Base-by-base conservation (phyloP, 192 early-diverging fungal species). In the Irineochytrium annulatum region DNA sequence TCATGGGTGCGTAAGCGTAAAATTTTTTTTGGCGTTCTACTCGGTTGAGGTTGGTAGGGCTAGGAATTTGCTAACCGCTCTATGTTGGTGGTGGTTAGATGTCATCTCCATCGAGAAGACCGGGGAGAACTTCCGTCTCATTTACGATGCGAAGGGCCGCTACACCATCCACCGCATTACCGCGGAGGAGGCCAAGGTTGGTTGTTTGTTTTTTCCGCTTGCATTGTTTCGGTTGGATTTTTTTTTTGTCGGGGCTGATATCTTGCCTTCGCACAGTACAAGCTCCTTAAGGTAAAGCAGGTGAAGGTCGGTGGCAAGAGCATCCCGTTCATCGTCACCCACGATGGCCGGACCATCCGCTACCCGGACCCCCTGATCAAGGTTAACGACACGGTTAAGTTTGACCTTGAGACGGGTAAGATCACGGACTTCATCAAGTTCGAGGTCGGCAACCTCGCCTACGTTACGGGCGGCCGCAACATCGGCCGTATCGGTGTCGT, bases 141-240 rank as follows among this genome's bases (percentile, higher is more conserved):
- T 99, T 77, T 97, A 93, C 84, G 97, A 99, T 82, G 84, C 85
- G 80, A 99, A 99, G 89, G 97, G 97, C 62, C 94, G 95, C 67
- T 99, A 97, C 87, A 90, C 92, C 63, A 92, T 99, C 78, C 97
- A 99, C 87, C 90, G 93, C 77, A 97, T 99, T 78, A 91, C 89
- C 55, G 89, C 83, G 35, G 94, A 97, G 74, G 97, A 99, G 82
- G 90, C 91, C 81, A 90, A 93, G 82, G 67, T 68, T 14, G 17
- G 37, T 34, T 52, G 6, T 13, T 28, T 49, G 14, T 51, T 30
- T 13, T 55, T 8, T 55, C 22, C 17, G 8, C 26, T 49, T 49
- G 46, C 26, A 24, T 49, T 24, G 13, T 22, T 8, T 49, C 46
- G 46, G n/a, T 8, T 24, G 22, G 6, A 41, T 41, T 41, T 41